Conservation (phyloP, 139 green algal genomes). For the Mesotaenium endlicherianum region DNA sequence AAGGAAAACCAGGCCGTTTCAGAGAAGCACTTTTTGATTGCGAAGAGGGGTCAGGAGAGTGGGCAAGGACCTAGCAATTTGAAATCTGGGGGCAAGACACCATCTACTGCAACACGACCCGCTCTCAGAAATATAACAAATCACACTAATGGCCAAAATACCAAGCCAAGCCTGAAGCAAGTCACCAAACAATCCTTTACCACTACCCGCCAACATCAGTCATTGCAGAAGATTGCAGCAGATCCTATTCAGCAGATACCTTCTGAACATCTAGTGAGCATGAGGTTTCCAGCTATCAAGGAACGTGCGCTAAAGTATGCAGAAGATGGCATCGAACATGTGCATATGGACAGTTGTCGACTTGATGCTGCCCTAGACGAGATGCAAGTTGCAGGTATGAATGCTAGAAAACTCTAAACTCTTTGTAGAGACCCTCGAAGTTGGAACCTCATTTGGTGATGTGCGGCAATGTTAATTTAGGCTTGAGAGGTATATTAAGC, state of each 20-base stretch:
- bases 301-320: neutral
- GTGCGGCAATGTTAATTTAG: neutral
- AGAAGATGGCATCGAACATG: neutral
- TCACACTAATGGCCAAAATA: no score
- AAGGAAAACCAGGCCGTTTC: no score
- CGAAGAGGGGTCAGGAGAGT: no score
- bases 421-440: neutral
- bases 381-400: neutral
- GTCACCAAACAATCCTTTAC: neutral
- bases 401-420: neutral
- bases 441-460: neutral
- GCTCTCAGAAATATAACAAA: no score
- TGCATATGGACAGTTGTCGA: neutral
- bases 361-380: neutral
- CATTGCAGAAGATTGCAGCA: neutral
- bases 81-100: no score
- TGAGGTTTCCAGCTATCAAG: neutral
- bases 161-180: no score
- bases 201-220: neutral
- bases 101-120: no score
- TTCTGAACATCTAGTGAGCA: neutral
- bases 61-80: no score
- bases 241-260: neutral
- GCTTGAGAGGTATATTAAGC: neutral
- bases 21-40: no score